Conservation (phyloP, 2,329 filamentous ascomycete species). For the Xylaria digitata region DNA sequence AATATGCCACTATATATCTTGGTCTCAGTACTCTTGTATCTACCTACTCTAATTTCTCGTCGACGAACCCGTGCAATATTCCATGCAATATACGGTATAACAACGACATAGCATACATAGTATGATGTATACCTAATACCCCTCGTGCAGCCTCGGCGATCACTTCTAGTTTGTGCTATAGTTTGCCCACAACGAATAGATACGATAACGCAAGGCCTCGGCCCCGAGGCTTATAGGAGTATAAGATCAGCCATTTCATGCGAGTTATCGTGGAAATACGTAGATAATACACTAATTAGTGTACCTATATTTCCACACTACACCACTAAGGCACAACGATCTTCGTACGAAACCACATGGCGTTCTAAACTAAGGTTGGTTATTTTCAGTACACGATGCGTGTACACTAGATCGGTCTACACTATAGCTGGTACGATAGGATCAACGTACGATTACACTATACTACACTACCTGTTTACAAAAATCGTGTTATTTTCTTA, state of each 20-base stretch:
- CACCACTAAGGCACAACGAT: conserved; percentile 5
- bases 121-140: background rate
- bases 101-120: background rate
- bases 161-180: background rate
- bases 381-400: background rate
- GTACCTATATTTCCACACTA: too few species aligned
- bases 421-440: background rate
- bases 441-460: conserved; percentile 6
- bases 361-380: background rate
- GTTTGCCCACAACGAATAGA: background rate
- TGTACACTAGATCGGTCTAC: background rate
- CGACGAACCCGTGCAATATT: too few species aligned
- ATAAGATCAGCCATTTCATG: conserved; percentile 26
- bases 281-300: background rate
- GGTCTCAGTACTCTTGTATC: background rate
- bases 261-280: background rate
- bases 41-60: background rate
- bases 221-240: conserved; percentile 2
- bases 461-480: background rate
- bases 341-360: conserved; percentile 25
- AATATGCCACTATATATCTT: background rate
- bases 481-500: conserved; percentile 2
- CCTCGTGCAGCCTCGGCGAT: background rate
- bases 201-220: conserved; percentile 9
- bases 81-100: background rate